Evolutionary conservation across 192 early-diverging fungal species (phyloP).

Genomic region (Thoreauomyces humboldtii): DNA sequence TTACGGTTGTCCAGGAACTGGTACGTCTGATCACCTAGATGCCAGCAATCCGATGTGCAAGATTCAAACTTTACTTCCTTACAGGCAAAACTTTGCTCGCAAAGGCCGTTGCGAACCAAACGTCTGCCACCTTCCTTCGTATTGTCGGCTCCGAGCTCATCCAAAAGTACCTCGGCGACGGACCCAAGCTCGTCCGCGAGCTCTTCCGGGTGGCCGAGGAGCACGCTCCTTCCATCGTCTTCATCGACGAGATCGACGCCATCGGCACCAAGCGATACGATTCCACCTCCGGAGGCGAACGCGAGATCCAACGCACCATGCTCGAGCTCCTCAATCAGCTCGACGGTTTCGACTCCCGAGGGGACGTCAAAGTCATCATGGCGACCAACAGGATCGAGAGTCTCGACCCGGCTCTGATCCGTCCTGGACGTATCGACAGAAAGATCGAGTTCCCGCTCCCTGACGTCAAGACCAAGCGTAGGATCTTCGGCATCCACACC

Average conservation of each 20-base stretch:
- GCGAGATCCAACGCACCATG: constrained; percentile 97
- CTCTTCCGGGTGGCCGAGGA: constrained; percentile 96
- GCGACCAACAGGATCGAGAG: constrained; percentile 97
- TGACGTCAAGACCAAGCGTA: constrained; percentile 94
- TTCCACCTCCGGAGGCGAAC: constrained; percentile 89
- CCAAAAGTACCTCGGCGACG: constrained; percentile 99
- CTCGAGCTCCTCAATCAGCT: constrained; percentile 96
- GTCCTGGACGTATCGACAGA: constrained; percentile 96
- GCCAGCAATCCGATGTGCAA: neutral
- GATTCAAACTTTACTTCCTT: neutral
- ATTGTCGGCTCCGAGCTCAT: constrained; percentile 97
- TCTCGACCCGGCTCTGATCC: constrained; percentile 95
- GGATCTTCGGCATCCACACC: constrained; percentile 96
- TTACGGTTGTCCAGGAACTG: constrained; percentile 87
- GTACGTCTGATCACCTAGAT: constrained; percentile 30
- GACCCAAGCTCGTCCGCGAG: constrained; percentile 96
- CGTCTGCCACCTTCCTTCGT: constrained; percentile 95
- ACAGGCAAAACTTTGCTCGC: constrained; percentile 88
- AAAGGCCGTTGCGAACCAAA: constrained; percentile 98
- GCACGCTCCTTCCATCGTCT: constrained; percentile 95
- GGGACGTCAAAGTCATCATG: constrained; percentile 99
- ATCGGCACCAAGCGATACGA: constrained; percentile 97
- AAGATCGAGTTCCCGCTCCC: constrained; percentile 99
- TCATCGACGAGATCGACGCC: constrained; percentile 99
- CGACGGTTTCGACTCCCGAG: constrained; percentile 94